phyloP scores from a whole-genome alignment of 2,329 filamentous ascomycete genomes.

The Tolypocladium paradoxum region DNA sequence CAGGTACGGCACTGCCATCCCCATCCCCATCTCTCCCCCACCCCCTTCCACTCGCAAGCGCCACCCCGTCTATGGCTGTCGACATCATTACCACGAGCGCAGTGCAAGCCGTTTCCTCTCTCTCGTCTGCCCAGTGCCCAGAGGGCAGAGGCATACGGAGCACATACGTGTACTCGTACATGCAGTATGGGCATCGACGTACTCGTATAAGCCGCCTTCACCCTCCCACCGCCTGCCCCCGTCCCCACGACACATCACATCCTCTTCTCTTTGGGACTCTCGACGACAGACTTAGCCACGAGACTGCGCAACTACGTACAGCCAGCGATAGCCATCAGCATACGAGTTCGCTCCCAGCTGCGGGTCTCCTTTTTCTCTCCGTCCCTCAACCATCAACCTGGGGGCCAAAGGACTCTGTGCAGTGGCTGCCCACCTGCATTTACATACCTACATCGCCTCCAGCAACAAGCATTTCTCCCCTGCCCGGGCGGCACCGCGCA shows the following conservation, averaged over 20 bases:
- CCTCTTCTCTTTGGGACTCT: neutral
- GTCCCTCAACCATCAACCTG: neutral
- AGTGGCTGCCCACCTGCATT: no score
- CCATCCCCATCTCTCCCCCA: neutral
- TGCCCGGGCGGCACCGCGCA: no score
- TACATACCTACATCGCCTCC: neutral
- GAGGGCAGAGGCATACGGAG: neutral
- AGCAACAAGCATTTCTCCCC: no score
- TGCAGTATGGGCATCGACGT: no score
- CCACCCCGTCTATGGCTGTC: neutral
- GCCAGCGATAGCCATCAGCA: neutral
- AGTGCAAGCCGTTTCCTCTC: neutral
- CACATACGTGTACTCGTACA: no score
- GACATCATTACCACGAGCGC: neutral
- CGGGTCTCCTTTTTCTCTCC: neutral
- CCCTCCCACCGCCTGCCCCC: neutral
- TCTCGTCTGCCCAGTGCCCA: neutral
- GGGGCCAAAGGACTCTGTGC: neutral
- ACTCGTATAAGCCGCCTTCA: neutral
- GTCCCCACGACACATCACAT: neutral
- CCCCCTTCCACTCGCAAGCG: neutral
- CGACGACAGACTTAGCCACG: neutral
- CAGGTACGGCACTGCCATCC: neutral
- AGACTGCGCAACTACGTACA: neutral
- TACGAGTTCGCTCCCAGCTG: neutral